Conservation (phyloP, 176 grass and related monocot species). For the Thinopyrum elongatum region DNA sequence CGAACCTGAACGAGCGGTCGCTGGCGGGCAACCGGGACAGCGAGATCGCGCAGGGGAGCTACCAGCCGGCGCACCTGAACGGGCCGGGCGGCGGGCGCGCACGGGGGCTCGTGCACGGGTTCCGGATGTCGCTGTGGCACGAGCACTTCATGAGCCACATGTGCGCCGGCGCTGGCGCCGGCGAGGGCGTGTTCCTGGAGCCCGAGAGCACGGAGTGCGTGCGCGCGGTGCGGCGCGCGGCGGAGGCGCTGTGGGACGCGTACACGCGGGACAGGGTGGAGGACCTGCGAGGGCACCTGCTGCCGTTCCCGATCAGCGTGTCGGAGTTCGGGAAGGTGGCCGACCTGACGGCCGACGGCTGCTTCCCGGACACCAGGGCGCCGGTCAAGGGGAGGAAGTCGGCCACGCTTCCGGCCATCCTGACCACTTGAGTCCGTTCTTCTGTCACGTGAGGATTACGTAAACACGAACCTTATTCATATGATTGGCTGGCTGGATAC, state of each 20-base stretch:
- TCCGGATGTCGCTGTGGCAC: slow-evolving; percentile 83
- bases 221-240: slow-evolving; percentile 42
- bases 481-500: background rate
- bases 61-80: slow-evolving; percentile 83
- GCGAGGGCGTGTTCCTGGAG: slow-evolving; percentile 29
- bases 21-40: slow-evolving; percentile 82
- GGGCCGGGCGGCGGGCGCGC: slow-evolving; percentile 24
- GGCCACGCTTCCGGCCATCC: slow-evolving; percentile 45
- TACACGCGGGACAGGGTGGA: slow-evolving; percentile 52
- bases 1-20: slow-evolving; percentile 93
- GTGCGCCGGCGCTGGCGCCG: background rate
- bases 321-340: slow-evolving; percentile 51
- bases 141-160: slow-evolving; percentile 62
- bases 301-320: slow-evolving; percentile 79
- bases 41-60: slow-evolving; percentile 89
- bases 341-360: slow-evolving; percentile 53
- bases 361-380: slow-evolving; percentile 73
- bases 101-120: slow-evolving; percentile 54
- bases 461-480: background rate
- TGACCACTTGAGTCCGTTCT: slow-evolving; percentile 54
- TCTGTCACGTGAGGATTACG: background rate
- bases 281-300: slow-evolving; percentile 69
- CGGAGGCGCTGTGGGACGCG: slow-evolving; percentile 57
- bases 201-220: slow-evolving; percentile 73
- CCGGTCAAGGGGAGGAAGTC: slow-evolving; percentile 64